A percentile compares a stretch with the other conserved stretches of the same genome.
These are phyloP conservation scores for Blastobotrys capitulatus DNA, from an alignment of 1,139 yeast species.

Conservation along the genomic window DNA sequence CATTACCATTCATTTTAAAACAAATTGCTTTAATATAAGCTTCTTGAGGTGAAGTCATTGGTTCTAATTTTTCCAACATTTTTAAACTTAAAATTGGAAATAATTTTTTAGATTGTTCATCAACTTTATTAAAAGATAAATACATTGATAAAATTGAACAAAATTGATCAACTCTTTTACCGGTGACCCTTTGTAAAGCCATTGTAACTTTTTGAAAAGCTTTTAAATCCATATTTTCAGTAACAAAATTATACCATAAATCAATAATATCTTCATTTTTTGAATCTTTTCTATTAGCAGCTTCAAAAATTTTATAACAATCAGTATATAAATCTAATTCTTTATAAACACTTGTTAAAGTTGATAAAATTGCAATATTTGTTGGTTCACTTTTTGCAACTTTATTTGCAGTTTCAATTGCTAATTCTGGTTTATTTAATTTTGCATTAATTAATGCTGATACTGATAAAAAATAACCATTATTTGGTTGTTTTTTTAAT, in stretches of 20 bases:
- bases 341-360: constrained; percentile 32
- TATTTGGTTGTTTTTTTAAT: constrained; percentile 50
- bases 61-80: constrained; percentile 43
- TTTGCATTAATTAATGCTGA: constrained; percentile 41
- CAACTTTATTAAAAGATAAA: constrained; percentile 26
- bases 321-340: constrained; percentile 36
- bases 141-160: constrained; percentile 41
- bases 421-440: constrained; percentile 42
- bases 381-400: constrained; percentile 46
- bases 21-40: constrained; percentile 49
- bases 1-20: constrained; percentile 31
- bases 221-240: constrained; percentile 27
- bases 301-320: constrained; percentile 47
- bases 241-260: constrained; percentile 32
- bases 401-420: constrained; percentile 40
- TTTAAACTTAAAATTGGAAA: constrained; percentile 55
- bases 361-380: constrained; percentile 48
- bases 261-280: constrained; percentile 36
- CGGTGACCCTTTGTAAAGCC: constrained; percentile 28
- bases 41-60: constrained; percentile 52
- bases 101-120: constrained; percentile 41
- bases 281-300: constrained; percentile 52
- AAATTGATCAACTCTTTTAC: constrained; percentile 36
- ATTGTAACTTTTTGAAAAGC: constrained; percentile 35
- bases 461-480: constrained; percentile 47